Conservation (phyloP, 1,139 yeast species). For the Arxiozyma slooffiae region DNA sequence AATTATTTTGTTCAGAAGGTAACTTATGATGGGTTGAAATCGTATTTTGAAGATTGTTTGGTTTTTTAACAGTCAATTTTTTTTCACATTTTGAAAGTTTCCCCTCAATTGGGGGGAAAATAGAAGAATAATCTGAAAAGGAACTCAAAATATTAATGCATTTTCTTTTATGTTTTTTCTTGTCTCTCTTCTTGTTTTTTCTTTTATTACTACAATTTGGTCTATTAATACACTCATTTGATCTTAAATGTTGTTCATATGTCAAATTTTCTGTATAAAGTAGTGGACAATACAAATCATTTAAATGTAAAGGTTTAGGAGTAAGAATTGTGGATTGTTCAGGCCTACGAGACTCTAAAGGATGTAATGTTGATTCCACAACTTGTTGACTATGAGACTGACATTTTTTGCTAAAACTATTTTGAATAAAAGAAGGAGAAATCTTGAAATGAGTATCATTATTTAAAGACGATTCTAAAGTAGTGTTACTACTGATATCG, state of each 20-base stretch:
- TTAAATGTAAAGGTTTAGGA: background rate
- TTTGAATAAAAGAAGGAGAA: slow-evolving; percentile 6
- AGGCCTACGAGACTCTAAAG: background rate
- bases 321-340: background rate
- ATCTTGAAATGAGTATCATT: slow-evolving; percentile 3
- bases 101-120: too few species aligned
- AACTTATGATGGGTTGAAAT: background rate
- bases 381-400: background rate
- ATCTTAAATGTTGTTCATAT: background rate
- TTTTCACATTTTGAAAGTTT: background rate
- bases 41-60: too few species aligned
- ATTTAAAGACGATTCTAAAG: background rate
- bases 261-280: background rate
- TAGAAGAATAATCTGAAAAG: background rate
- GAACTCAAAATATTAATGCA: background rate
- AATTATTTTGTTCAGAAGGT: too few species aligned
- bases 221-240: background rate
- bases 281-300: background rate
- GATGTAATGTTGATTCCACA: background rate
- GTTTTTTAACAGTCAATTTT: too few species aligned
- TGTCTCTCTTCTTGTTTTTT: background rate
- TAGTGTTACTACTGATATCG: background rate
- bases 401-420: background rate
- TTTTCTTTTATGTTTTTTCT: too few species aligned
- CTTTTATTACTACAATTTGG: background rate